Evolutionary conservation across 768 basidiomycete species (phyloP).

Genomic region (Cubamyces sp.): DNA sequence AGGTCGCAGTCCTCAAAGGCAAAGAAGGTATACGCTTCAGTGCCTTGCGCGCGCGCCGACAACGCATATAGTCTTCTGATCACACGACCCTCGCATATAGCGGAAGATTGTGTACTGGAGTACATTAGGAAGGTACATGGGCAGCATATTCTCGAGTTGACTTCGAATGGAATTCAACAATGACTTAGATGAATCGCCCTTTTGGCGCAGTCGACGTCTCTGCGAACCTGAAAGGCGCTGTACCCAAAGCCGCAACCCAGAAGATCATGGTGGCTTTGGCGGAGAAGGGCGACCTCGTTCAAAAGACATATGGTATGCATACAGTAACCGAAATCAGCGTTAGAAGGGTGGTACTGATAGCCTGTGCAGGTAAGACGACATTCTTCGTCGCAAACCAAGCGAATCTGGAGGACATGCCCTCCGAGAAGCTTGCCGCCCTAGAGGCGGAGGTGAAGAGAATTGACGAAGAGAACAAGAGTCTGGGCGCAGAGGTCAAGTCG

Average conservation of each 20-base stretch:
- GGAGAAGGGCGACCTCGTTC: slow-evolving; percentile 81
- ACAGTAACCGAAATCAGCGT: neutral
- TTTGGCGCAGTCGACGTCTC: slow-evolving; percentile 91
- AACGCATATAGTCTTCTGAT: neutral
- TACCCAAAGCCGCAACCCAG: slow-evolving; percentile 82
- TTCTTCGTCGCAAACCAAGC: slow-evolving; percentile 88
- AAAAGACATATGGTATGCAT: slow-evolving; percentile 77
- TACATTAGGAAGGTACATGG: slow-evolving; percentile 71
- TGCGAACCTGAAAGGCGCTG: slow-evolving; percentile 88
- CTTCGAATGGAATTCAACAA: neutral
- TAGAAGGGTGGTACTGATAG: neutral
- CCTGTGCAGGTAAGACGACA: slow-evolving; percentile 70
- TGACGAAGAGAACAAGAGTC: slow-evolving; percentile 61
- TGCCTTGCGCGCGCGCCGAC: neutral
- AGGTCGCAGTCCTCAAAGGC: slow-evolving; percentile 61
- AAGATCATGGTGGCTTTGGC: slow-evolving; percentile 82
- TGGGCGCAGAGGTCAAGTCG: slow-evolving; percentile 55
- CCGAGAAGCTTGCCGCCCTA: slow-evolving; percentile 61
- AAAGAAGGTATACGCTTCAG: slow-evolving; percentile 56
- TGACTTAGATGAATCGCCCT: slow-evolving; percentile 83
- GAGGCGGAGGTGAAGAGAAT: slow-evolving; percentile 59
- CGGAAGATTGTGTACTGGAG: slow-evolving; percentile 75
- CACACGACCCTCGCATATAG: slow-evolving; percentile 38
- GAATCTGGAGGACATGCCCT: slow-evolving; percentile 64
- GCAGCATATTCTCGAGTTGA: slow-evolving; percentile 17